A percentile compares a stretch with the other conserved stretches of the same genome.
Evolutionary conservation across 2,329 filamentous ascomycete species (phyloP).

Genomic region (Zymoseptoria passerinii): DNA sequence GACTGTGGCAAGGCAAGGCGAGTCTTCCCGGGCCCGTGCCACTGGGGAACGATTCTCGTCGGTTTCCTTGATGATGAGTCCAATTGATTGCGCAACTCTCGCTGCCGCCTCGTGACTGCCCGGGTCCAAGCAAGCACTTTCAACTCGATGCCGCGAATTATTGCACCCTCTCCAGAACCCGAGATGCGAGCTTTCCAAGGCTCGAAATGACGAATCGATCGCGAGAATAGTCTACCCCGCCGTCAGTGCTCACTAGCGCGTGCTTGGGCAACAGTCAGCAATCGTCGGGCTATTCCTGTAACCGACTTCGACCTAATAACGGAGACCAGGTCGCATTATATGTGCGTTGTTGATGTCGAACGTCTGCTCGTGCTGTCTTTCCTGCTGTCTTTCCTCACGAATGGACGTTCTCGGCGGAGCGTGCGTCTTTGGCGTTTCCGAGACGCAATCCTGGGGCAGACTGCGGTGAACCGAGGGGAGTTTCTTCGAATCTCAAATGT

Average conservation of each 20-base stretch:
- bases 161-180: neutral
- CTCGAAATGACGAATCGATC: neutral
- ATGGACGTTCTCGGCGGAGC: neutral
- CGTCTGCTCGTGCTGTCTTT: neutral
- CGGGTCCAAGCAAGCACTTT: neutral
- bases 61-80: neutral
- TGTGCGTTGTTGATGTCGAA: neutral
- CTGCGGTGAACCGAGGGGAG: conserved; percentile 1
- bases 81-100: neutral
- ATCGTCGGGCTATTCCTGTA: neutral
- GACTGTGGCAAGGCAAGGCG: neutral
- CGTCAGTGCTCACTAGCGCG: neutral
- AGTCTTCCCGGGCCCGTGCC: neutral
- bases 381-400: neutral
- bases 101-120: neutral
- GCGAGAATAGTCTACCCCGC: neutral
- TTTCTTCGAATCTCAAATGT: conserved; percentile 7
- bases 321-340: neutral
- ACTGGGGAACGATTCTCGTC: neutral
- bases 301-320: neutral
- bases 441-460: neutral
- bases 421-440: neutral
- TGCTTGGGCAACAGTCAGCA: neutral
- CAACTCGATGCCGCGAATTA: too few relatives aligned
- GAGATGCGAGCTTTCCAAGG: neutral